Percentiles rank a stretch among this genome's conserved stretches.
These are phyloP conservation scores for Radiomyces spectabilis DNA, from an alignment of 192 early-diverging fungal genomes.

Conservation along the genomic window DNA sequence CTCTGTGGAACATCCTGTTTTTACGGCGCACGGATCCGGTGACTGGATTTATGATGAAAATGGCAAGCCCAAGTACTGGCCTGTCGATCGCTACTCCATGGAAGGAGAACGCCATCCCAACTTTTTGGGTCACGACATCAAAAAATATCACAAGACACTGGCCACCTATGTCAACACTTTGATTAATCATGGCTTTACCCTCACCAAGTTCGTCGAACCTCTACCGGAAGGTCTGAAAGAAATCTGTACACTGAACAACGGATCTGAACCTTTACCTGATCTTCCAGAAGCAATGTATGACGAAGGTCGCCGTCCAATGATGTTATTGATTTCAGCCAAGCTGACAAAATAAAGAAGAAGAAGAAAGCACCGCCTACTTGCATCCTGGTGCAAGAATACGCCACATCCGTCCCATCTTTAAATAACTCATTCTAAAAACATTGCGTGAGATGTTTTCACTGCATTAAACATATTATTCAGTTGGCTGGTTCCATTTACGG, in stretches of 20 bases:
- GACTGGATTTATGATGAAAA: constrained; percentile 1
- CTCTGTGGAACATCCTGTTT: constrained; percentile 8
- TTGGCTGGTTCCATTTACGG: no score
- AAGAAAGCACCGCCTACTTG: no score
- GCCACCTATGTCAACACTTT: constrained; percentile 7
- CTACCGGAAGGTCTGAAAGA: no score
- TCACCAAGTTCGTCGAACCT: constrained; percentile 6
- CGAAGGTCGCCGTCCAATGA: not conserved
- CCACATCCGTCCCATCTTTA: no score
- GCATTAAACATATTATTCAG: no score
- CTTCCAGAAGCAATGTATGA: not conserved
- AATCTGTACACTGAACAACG: no score
- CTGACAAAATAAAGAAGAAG: no score
- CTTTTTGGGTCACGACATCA: constrained; percentile 1
- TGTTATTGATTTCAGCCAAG: constrained; percentile 9
- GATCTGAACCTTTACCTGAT: no score
- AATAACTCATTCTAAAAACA: no score
- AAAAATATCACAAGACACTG: constrained; percentile 13
- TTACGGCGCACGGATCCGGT: constrained; percentile 8
- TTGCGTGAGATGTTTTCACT: no score
- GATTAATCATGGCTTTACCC: not conserved
- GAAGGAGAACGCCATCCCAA: not conserved
- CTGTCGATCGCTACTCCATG: constrained; percentile 3
- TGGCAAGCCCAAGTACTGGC: not conserved
- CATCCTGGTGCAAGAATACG: no score